Percentiles rank a stretch among this genome's conserved stretches.
phyloP scores from a whole-genome alignment of 208 protist genomes.

The Leishmania aethiopica region DNA sequence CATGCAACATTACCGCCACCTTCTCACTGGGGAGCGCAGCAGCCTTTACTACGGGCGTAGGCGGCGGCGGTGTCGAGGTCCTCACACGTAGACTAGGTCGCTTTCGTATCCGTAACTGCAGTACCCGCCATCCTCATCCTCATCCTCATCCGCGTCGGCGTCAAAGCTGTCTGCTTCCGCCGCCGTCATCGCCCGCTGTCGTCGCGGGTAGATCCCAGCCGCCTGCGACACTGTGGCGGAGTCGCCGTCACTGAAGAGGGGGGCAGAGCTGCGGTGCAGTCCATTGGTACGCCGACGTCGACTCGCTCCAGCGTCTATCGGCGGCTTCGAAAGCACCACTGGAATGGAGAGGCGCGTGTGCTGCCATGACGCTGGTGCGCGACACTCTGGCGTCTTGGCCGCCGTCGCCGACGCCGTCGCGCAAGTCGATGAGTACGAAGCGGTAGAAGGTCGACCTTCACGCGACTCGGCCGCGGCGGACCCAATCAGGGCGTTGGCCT shows the following conservation, averaged over 20 bases:
- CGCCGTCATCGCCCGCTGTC: neutral
- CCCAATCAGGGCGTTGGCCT: neutral
- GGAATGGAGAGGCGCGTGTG: slow-evolving; percentile 11
- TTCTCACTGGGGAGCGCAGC: neutral
- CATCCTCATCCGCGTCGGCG: slow-evolving; percentile 14
- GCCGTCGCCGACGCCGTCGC: neutral
- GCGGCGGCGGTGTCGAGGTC: neutral
- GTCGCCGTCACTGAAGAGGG: neutral
- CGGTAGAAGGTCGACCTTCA: neutral
- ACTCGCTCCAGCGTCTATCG: slow-evolving; percentile 7
- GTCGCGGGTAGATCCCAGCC: neutral
- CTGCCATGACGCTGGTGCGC: neutral
- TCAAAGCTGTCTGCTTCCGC: neutral
- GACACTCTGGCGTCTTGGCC: neutral
- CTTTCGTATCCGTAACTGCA: slow-evolving; percentile 28
- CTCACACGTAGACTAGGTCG: slow-evolving; percentile 17
- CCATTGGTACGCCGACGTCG: slow-evolving; percentile 1
- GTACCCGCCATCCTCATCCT: slow-evolving; percentile 21
- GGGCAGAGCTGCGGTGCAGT: neutral
- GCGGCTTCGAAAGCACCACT: slow-evolving; percentile 19
- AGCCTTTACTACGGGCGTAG: too few relatives aligned
- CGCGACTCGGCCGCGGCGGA: neutral
- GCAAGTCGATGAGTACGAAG: neutral
- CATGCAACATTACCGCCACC: neutral
- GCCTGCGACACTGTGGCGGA: neutral